Conservation (phyloP, 495 filamentous ascomycete genomes). For the Aspergillus nidulans region DNA sequence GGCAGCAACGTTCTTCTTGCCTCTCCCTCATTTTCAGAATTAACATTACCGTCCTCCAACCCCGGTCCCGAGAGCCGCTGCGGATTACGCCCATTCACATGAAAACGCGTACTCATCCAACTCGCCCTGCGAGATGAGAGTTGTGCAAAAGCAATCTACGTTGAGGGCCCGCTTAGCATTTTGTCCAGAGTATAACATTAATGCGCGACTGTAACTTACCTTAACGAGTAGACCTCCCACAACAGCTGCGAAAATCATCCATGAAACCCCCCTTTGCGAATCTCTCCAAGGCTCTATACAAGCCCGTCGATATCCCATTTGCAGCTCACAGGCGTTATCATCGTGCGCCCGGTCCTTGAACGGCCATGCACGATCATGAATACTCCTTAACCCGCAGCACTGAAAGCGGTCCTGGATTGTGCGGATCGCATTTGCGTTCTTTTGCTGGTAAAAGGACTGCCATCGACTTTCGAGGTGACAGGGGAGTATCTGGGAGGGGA, state of each 20-base stretch:
- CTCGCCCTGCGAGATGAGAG: neutral
- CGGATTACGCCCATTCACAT: constrained; percentile 2
- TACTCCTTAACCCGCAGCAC: constrained; percentile 59
- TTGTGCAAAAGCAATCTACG: constrained; percentile 7
- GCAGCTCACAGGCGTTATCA: constrained; percentile 27
- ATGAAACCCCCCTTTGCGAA: constrained; percentile 18
- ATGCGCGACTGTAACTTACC: constrained; percentile 7
- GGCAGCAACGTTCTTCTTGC: constrained; percentile 12
- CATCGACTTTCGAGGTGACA: constrained; percentile 54
- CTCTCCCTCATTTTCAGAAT: constrained; percentile 6
- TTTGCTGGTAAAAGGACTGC: constrained; percentile 42
- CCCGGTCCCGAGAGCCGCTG: constrained; percentile 11
- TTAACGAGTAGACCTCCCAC: constrained; percentile 20
- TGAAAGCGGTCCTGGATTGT: constrained; percentile 58
- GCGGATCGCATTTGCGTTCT: constrained; percentile 49
- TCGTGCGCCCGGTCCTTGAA: constrained; percentile 39
- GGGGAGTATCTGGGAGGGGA: constrained; percentile 37
- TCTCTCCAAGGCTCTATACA: constrained; percentile 27
- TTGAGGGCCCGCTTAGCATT: neutral
- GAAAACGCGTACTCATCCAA: constrained; percentile 9
- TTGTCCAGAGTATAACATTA: neutral
- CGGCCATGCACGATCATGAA: constrained; percentile 55
- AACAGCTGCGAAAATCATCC: constrained; percentile 27
- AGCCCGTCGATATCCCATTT: constrained; percentile 24
- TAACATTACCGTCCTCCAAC: constrained; percentile 11